These are phyloP conservation scores for Orbilia javanica DNA, from an alignment of 2,329 filamentous ascomycete genomes.

Conservation along the genomic window DNA sequence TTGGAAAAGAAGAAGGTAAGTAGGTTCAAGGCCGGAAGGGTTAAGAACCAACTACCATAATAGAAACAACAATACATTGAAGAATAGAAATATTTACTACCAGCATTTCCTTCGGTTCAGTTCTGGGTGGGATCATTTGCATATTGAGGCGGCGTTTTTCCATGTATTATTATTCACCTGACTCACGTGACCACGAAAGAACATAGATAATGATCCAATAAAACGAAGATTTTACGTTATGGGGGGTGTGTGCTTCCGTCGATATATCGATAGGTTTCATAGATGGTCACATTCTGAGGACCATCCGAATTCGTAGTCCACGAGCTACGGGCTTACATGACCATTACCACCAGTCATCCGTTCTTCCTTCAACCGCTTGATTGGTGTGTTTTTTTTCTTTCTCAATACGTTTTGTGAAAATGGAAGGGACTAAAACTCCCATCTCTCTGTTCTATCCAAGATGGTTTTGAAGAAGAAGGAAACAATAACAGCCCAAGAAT, in stretches of 20 bases:
- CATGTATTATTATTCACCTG: neutral
- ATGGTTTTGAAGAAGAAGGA: slow-evolving; percentile 9
- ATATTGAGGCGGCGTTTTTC: slow-evolving; percentile 6
- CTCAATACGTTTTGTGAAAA: neutral
- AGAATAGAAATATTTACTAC: too few relatives aligned
- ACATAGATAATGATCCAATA: slow-evolving; percentile 3
- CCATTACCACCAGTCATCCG: slow-evolving; percentile 14
- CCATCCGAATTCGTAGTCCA: too few relatives aligned
- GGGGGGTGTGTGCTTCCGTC: neutral
- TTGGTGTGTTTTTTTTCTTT: slow-evolving; percentile 29
- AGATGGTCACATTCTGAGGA: too few relatives aligned
- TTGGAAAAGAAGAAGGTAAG: slow-evolving; percentile 75
- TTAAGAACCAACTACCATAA: slow-evolving; percentile 64
- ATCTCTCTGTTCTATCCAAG: neutral
- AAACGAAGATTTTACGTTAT: neutral
- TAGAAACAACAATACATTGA: neutral
- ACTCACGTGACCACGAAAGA: neutral
- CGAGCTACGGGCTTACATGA: neutral
- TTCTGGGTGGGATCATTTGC: neutral
- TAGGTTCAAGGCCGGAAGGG: slow-evolving; percentile 78
- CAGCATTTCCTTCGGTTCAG: neutral
- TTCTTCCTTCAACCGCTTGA: slow-evolving; percentile 18
- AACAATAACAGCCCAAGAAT: slow-evolving; percentile 25
- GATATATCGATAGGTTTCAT: neutral
- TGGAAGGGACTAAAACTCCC: neutral